A percentile compares a stretch with the other conserved stretches of the same genome.
These are phyloP conservation scores for Spiromastix sp. DNA, from an alignment of 2,329 filamentous ascomycete genomes.

Conservation along the genomic window DNA sequence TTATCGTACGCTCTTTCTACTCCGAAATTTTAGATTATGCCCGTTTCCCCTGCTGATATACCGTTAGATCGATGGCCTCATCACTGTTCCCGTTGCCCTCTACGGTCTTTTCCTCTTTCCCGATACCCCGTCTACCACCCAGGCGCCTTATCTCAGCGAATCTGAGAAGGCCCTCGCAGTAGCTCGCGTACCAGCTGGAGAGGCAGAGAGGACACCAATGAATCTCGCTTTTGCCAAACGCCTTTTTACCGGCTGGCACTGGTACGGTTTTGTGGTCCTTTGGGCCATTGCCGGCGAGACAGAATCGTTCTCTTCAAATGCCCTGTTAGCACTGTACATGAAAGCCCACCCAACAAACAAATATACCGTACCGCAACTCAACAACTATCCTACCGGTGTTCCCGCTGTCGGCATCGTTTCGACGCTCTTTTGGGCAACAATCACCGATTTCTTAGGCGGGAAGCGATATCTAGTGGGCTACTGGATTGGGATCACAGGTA, in stretches of 20 bases:
- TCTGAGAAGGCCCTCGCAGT: conserved; percentile 23
- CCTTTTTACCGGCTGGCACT: conserved; percentile 27
- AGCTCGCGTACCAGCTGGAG: conserved; percentile 18
- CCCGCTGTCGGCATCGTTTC: conserved; percentile 42
- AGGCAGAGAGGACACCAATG: conserved; percentile 14
- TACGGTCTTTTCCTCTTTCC: conserved; percentile 34
- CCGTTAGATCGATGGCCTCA: conserved; percentile 25
- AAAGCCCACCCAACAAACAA: conserved; percentile 34
- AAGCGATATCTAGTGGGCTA: conserved; percentile 57
- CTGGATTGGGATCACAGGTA: conserved; percentile 55
- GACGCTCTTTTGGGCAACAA: conserved; percentile 58
- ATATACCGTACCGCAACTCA: conserved; percentile 40
- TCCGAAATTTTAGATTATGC: no score
- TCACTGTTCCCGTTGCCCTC: conserved; percentile 34
- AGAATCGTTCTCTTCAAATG: conserved; percentile 59
- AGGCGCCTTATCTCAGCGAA: conserved; percentile 23
- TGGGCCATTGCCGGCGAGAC: conserved; percentile 58
- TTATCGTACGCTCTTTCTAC: conserved; percentile 19
- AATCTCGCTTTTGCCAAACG: conserved; percentile 18
- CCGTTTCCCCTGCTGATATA: not conserved
- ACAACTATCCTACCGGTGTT: conserved; percentile 45
- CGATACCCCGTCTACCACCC: conserved; percentile 26
- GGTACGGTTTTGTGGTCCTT: conserved; percentile 27
- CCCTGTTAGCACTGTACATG: conserved; percentile 44
- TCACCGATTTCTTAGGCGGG: conserved; percentile 55